Evolutionary conservation across 2,329 filamentous ascomycete genomes (phyloP).

Genomic region (Cytospora chrysosperma): DNA sequence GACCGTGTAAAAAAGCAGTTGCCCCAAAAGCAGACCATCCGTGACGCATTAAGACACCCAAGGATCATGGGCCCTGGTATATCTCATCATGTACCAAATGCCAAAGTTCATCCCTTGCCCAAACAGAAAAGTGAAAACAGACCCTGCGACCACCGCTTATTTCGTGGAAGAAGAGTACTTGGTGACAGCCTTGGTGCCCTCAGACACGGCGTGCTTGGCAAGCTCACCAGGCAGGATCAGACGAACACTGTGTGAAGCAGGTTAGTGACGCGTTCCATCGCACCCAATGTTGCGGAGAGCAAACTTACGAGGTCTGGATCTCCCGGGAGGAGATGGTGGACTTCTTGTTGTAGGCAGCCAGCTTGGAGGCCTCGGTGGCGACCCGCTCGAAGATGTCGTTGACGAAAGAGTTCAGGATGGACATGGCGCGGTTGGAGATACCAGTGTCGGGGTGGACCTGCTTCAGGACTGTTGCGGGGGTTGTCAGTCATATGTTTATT

Average conservation of each 20-base stretch:
- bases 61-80: conserved; percentile 45
- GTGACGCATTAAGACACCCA: conserved; percentile 72
- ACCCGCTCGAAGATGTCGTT: conserved; percentile 99
- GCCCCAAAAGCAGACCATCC: conserved; percentile 63
- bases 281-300: conserved; percentile 41
- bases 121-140: conserved; percentile 55
- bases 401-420: conserved; percentile 99
- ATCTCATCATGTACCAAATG: conserved; percentile 60
- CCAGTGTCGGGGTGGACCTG: conserved; percentile 99
- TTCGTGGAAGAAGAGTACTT: conserved; percentile 99
- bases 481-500: conserved; percentile 33
- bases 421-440: conserved; percentile 99
- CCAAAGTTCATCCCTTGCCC: conserved; percentile 52
- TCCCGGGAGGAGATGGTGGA: conserved; percentile 99
- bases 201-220: conserved; percentile 98
- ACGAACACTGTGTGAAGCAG: conserved; percentile 60
- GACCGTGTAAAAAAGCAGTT: conserved; percentile 67
- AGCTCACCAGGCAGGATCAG: conserved; percentile 98
- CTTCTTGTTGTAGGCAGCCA: conserved; percentile 99
- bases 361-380: conserved; percentile 97
- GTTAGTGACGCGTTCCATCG: background rate
- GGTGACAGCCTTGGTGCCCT: conserved; percentile 99
- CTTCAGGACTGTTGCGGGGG: conserved; percentile 75
- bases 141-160: conserved; percentile 60
- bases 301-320: conserved; percentile 87